Evolutionary conservation across 768 basidiomycete species (phyloP), one percentile per base, ranked within the genome.

Genomic region (Psilocybe tampanensis): DNA sequence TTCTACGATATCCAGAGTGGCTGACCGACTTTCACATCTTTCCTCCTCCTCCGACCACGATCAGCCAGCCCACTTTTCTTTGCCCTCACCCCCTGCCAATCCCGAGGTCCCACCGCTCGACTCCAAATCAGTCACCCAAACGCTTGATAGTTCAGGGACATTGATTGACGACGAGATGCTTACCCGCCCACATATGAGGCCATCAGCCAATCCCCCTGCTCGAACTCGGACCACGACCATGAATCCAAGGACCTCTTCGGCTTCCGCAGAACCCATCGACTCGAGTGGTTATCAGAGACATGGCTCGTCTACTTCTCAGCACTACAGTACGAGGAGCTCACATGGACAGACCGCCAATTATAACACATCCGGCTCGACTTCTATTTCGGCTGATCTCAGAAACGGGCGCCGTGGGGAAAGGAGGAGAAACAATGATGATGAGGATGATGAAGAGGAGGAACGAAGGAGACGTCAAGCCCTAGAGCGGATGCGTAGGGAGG

Each of bases 401-500:
- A 60, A 61, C 41, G 42, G 43, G 29, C 47, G 49, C 34, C 36
- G 60, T 32, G 65, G 71, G 8, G 58, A 63, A 24, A 60, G 60
- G 43, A 57, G 53, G 21, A 66, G 70, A 12, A 66, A 70, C 34
- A 71, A 70, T 29, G 70, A 71, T 4, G 74, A 74, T 39, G 76
- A 75, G 24, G 78, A 74, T 49, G 79, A 76, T 70, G 72, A 51
- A 41, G 68, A 59, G 51, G 52, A 62, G 5, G 54, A 61, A 22
- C 47, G 32, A 43, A 48, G 58, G 8, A 47, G 58, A 24, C 58
- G 55, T 22, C 45, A 58, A 56, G 56, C 51, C 9, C 47, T 61
- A 23, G 54, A 59, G 13, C 62, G 61, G 56, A 53, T 53, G 36
- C 41, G 52, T 11, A 52, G 49, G n/a, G 54, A 50, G 7, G 61